These are phyloP conservation scores for Globisporangium camurandrum DNA, from an alignment of 352 stramenopile species.

Conservation along the genomic window DNA sequence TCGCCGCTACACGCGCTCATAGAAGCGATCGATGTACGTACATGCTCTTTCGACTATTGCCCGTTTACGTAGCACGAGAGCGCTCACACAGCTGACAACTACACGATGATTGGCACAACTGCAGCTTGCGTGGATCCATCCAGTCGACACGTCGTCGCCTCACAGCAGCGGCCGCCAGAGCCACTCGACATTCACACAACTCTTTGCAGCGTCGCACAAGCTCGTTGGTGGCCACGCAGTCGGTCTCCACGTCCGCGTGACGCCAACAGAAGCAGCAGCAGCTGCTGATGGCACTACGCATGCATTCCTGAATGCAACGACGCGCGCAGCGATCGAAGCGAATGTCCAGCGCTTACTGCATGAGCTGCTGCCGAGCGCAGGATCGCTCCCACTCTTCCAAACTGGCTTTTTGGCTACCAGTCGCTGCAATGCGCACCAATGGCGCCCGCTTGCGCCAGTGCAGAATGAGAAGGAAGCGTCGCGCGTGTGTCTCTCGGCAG, in stretches of 20 bases:
- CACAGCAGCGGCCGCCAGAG: constrained; percentile 12
- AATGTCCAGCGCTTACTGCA: constrained; percentile 24
- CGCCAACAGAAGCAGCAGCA: neutral
- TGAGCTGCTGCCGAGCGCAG: constrained; percentile 14
- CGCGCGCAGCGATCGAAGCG: constrained; percentile 21
- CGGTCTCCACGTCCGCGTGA: constrained; percentile 27
- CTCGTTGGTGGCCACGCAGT: constrained; percentile 19
- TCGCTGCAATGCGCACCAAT: constrained; percentile 18
- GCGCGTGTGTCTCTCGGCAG: constrained; percentile 27
- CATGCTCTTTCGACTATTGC: neutral
- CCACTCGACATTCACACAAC: constrained; percentile 28
- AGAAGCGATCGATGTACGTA: constrained; percentile 27
- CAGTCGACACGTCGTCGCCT: too few species aligned
- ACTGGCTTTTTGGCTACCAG: constrained; percentile 28
- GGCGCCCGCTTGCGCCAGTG: constrained; percentile 1
- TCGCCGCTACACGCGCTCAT: constrained; percentile 22
- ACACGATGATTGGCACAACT: too few species aligned
- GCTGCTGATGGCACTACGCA: neutral
- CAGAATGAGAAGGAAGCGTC: neutral
- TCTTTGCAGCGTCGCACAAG: constrained; percentile 18
- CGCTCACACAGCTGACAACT: neutral
- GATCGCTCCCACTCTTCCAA: constrained; percentile 6
- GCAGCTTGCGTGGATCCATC: constrained; percentile 24
- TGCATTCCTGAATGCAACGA: constrained; percentile 12
- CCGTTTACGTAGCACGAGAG: neutral